A percentile compares a stretch with the other conserved stretches of the same genome.
phyloP scores from a whole-genome alignment of 179 eudicot genomes.

The Patellifolia procumbens region DNA sequence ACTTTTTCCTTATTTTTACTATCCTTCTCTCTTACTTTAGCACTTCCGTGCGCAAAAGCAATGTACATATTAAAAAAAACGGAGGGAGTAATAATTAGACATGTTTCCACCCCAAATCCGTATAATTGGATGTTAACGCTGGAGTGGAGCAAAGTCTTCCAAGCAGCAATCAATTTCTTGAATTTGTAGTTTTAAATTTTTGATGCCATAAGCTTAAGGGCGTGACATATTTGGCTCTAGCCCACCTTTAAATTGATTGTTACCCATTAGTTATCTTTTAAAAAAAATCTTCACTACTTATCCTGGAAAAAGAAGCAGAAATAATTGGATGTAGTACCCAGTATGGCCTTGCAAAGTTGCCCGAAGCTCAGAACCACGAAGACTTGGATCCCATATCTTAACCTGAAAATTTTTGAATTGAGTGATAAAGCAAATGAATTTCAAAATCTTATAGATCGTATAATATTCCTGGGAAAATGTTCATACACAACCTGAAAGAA shows the following conservation, averaged over 20 bases:
- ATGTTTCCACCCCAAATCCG: too few species aligned
- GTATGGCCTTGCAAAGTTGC: constrained; percentile 86
- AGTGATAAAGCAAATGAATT: constrained; percentile 1
- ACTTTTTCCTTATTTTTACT: too few species aligned
- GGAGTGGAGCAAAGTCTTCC: not conserved
- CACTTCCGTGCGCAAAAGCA: too few species aligned
- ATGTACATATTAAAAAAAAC: too few species aligned
- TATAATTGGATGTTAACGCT: too few species aligned
- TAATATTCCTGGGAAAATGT: not conserved
- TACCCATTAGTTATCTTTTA: not conserved
- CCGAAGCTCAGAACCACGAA: constrained; percentile 80
- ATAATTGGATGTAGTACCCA: constrained; percentile 42
- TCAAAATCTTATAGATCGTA: not conserved
- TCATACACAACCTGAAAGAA: not conserved
- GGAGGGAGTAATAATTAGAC: too few species aligned
- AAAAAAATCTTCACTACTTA: not conserved
- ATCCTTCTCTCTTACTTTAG: too few species aligned
- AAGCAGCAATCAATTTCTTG: not conserved
- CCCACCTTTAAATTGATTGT: not conserved
- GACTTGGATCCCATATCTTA: constrained; percentile 87
- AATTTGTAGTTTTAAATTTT: not conserved
- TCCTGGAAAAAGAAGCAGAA: not conserved
- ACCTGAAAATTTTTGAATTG: constrained; percentile 44
- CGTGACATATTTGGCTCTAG: not conserved
- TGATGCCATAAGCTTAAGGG: not conserved